phyloP scores from a whole-genome alignment of 352 stramenopile species.

The Thalassiosira livingstoniorum region DNA sequence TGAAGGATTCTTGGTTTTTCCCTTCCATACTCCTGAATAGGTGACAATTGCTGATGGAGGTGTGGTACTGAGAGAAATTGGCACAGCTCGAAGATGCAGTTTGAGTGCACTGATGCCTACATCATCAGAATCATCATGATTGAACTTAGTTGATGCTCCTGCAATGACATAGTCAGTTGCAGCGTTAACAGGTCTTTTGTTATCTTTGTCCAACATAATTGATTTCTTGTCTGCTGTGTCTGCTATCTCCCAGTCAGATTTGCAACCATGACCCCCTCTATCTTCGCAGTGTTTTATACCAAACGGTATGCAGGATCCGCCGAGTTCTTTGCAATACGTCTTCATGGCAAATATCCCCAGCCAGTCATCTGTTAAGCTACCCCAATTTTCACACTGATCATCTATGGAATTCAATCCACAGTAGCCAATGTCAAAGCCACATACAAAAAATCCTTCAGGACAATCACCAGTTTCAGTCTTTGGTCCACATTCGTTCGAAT shows the following conservation, averaged over 20 bases:
- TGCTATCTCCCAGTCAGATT: background rate
- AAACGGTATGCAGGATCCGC: no score
- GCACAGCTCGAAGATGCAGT: background rate
- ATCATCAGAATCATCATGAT: background rate
- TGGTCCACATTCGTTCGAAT: background rate
- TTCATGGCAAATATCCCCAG: no score
- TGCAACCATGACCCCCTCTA: background rate
- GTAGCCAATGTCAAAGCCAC: conserved; percentile 1
- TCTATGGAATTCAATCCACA: background rate
- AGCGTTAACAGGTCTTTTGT: background rate
- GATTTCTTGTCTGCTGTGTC: no score
- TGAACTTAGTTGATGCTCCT: conserved; percentile 10
- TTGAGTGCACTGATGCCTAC: conserved; percentile 1
- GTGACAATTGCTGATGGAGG: conserved; percentile 6
- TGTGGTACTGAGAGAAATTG: background rate
- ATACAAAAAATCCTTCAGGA: background rate
- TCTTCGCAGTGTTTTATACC: conserved; percentile 5
- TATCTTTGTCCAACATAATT: background rate
- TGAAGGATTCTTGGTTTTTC: background rate
- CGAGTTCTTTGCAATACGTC: background rate
- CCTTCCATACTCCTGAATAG: conserved; percentile 8
- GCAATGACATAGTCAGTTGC: conserved; percentile 4
- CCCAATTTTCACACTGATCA: background rate
- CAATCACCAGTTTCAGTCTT: background rate
- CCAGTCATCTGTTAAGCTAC: background rate